Percentiles rank a stretch among this genome's conserved stretches.
Conservation (phyloP, 1,284 basidiomycete species). For the Ustilago tritici region DNA sequence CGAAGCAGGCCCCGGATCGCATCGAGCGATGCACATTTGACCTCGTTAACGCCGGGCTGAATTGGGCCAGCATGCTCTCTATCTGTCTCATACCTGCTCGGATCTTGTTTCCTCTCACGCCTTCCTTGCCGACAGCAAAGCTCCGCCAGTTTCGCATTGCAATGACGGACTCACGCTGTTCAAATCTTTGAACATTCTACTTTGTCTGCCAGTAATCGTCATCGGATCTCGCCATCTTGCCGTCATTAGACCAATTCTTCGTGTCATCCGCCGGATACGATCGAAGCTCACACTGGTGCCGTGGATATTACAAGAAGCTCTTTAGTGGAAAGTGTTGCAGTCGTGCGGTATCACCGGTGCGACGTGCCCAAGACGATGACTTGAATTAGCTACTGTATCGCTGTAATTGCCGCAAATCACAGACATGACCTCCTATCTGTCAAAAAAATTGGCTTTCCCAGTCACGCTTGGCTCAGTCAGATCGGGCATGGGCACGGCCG, state of each 20-base stretch:
- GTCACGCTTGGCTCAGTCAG: too few relatives aligned
- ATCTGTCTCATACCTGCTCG: conserved; percentile 7
- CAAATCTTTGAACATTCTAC: neutral
- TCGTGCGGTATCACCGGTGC: neutral
- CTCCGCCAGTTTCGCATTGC: neutral
- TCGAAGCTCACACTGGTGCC: neutral
- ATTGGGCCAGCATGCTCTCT: neutral
- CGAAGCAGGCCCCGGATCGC: neutral
- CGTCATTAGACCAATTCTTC: neutral
- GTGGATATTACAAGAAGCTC: neutral
- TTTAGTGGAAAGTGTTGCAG: neutral
- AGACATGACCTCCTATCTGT: too few relatives aligned
- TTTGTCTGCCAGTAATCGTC: neutral
- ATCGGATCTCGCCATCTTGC: neutral
- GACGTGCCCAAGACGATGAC: neutral
- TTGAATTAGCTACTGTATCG: neutral
- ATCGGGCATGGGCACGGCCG: too few relatives aligned
- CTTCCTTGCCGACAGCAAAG: neutral
- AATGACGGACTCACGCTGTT: neutral
- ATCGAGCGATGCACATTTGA: neutral
- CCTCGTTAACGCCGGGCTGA: conserved; percentile 2
- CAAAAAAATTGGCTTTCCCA: too few relatives aligned
- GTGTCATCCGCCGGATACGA: neutral
- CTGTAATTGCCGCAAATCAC: too few relatives aligned
- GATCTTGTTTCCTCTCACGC: conserved; percentile 8